Evolutionary conservation across 805 yeast genomes (phyloP), one percentile per base, ranked within the genome.

Genomic region (Myxozyma geophila): DNA sequence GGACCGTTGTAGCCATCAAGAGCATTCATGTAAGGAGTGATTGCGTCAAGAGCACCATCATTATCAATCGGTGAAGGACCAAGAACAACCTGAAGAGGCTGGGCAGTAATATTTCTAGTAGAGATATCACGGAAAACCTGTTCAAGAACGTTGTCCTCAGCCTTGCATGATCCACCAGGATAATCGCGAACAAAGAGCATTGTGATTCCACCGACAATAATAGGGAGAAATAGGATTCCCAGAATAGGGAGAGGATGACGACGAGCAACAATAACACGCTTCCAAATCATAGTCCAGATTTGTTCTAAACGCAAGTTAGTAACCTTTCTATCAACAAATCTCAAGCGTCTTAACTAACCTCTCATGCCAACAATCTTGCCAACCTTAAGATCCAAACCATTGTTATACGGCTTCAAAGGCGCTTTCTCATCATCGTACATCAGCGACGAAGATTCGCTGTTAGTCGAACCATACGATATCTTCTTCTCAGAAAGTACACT

Each of bases 191-290:
- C 58, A 40, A 65, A 65, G 19, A 63, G 57, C 62, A 64, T 64
- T 19, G 67, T 58, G 37, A 68, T 65, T 28, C 71, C 71, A 28
- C 74, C 74, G 35, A 74, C 77, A 37, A 74, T 59, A 41, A 74
- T 68, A 0, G 76, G 77, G 9, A 74, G 54, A n/a, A 74, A 17
- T 33, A 74, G 60, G 15, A 72, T 61, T 35, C 69, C 71, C 23
- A 73, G 54, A 13, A 72, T 70, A 1, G 76, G 69, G 35, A 70
- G 58, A 0, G 76, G 76, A 62, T 69, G 72, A 21, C 75, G 67
- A 28, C 69, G 68, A 47, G 70, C 67, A 33, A 74, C 72, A n/a
- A 70, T 63, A 10, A 68, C 36, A 33, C 77, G 70, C 59, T 74
- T 74, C 63, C 67, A 56, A 48, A 74, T 46, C 76, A 74, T 73